Evolutionary conservation across 2,329 filamentous ascomycete species (phyloP), one percentile per base, ranked within the genome.

Genomic region (Chaetomiaceae sp.): DNA sequence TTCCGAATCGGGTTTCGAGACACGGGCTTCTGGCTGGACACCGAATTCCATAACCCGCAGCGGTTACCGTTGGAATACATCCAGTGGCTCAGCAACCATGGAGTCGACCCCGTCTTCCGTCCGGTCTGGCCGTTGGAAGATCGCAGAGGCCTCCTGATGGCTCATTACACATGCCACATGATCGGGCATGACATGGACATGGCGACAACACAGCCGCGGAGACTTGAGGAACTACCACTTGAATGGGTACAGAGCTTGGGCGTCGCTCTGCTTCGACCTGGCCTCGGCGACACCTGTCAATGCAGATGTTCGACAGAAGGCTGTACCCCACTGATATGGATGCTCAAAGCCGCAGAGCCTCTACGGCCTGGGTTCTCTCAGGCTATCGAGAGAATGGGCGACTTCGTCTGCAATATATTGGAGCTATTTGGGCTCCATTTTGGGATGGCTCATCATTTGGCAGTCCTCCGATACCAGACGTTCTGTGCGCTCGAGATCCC

Each of bases 231-330:
- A n/a, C n/a, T n/a, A n/a, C n/a, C n/a, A n/a, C n/a, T n/a, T n/a
- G n/a, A n/a, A n/a, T n/a, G n/a, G n/a, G n/a, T n/a, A n/a, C n/a
- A n/a, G n/a, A n/a, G n/a, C n/a, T n/a, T n/a, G n/a, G n/a, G n/a
- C n/a, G n/a, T n/a, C n/a, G n/a, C n/a, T n/a, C n/a, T n/a, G n/a
- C 37, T 43, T 6, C 39, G 19, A 8, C 3, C 29, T 12, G 47
- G 29, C n/a, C 11, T 51, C 11, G 38, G 31, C 22, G 47, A 51
- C 39, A 29, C 25, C n/a, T 51, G 47, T 20, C 29, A 37, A 9
- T 51, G 47, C 31, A 37, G 17, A 20, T 51, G 47, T n/a, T 51
- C 38, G 19, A 27, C 31, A 6, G 39, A 29, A 44, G 29, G 47
- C 14, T 51, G 47, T 39, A 44, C 47, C 20, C 47, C 38, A 12